Percentiles rank a stretch among this genome's conserved stretches.
Conservation (phyloP, 257 asterid genomes). For the Solanum appendiculatum region DNA sequence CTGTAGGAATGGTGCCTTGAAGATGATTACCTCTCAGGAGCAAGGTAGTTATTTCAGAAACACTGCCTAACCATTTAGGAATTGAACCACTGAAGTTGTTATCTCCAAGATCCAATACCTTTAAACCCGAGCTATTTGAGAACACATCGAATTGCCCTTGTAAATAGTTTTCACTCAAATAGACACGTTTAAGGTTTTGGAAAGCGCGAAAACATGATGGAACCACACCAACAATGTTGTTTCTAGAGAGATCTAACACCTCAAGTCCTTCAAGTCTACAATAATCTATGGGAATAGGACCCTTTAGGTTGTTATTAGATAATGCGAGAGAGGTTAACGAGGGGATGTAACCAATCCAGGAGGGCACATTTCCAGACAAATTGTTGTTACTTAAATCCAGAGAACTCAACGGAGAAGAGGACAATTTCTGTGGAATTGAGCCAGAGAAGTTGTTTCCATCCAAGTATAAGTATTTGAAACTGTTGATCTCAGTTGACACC, state of each 20-base stretch:
- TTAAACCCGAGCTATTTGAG: not conserved
- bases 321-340: not conserved
- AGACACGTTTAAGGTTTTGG: not conserved
- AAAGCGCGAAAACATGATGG: not conserved
- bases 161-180: not conserved
- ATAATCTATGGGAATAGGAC: not conserved
- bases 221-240: not conserved
- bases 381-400: not conserved
- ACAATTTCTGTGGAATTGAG: not conserved
- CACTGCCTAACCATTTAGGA: not conserved
- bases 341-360: not conserved
- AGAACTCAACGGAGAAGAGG: not conserved
- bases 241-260: not conserved
- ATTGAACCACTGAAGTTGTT: not conserved
- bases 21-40: not conserved
- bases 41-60: not conserved
- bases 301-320: not conserved
- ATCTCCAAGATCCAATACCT: not conserved
- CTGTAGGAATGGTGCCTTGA: not conserved
- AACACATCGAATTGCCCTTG: not conserved
- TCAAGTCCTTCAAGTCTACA: not conserved
- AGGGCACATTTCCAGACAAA: not conserved
- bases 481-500: not conserved
- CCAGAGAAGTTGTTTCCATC: slow-evolving; percentile 6
- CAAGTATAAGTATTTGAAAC: not conserved